Percentiles rank a stretch among this genome's conserved stretches.
phyloP scores from a whole-genome alignment of 2,329 filamentous ascomycete genomes.

The Fusarium papillatum region DNA sequence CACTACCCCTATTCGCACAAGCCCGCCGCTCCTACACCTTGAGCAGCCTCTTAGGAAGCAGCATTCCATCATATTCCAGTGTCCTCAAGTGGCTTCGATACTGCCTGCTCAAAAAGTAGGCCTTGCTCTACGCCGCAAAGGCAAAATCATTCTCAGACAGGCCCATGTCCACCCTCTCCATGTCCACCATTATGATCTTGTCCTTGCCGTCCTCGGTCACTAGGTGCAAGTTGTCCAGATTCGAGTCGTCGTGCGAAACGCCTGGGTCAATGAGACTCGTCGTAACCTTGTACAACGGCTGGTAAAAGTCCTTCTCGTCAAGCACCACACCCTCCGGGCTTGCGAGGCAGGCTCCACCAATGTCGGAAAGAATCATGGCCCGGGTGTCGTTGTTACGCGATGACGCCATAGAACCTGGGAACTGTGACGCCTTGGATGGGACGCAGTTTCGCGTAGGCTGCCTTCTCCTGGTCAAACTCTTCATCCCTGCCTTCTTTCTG shows the following conservation, averaged over 20 bases:
- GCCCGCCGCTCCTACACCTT: background rate
- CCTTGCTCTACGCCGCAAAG: background rate
- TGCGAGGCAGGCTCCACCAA: conserved; percentile 34
- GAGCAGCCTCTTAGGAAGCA: background rate
- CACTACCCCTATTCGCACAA: background rate
- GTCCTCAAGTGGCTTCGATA: background rate
- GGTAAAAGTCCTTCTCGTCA: conserved; percentile 12
- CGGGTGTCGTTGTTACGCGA: conserved; percentile 33
- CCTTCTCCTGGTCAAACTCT: conserved; percentile 41
- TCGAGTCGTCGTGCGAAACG: conserved; percentile 37
- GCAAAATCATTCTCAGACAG: conserved; percentile 13
- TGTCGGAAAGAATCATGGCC: conserved; percentile 42
- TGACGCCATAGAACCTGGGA: conserved; percentile 36
- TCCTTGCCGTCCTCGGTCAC: conserved; percentile 23
- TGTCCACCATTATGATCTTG: conserved; percentile 36
- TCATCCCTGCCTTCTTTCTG: conserved; percentile 43
- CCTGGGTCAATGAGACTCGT: conserved; percentile 25
- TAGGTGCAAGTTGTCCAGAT: conserved; percentile 41
- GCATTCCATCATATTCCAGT: background rate
- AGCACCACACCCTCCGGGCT: conserved; percentile 36
- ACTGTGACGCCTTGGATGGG: conserved; percentile 41
- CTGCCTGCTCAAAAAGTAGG: background rate
- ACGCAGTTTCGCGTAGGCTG: conserved; percentile 34
- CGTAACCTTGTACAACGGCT: conserved; percentile 3
- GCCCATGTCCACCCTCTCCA: conserved; percentile 27